Percentiles rank a stretch among this genome's conserved stretches.
Evolutionary conservation across 495 filamentous ascomycete species (phyloP).

Genomic region (Aspergillus ostianus): DNA sequence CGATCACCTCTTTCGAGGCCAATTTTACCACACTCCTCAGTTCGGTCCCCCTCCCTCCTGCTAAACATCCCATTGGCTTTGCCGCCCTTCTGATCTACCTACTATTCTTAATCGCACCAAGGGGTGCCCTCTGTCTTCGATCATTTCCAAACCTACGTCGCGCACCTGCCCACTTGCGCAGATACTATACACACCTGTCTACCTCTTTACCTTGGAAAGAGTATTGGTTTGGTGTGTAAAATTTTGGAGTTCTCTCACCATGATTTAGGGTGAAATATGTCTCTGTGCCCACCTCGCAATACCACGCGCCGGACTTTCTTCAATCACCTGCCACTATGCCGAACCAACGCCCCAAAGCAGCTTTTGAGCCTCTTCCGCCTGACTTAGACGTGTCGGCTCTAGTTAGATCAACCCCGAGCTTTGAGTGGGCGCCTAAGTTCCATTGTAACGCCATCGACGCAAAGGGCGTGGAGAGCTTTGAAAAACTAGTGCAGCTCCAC

Average conservation of each 20-base stretch:
- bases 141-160: background rate
- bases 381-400: conserved; percentile 71
- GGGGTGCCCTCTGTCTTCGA: background rate
- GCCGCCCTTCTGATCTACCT: background rate
- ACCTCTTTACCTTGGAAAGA: background rate
- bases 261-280: background rate
- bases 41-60: too few species aligned
- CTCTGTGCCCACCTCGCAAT: background rate
- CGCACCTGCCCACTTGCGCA: background rate
- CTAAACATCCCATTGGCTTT: too few species aligned
- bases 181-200: too few species aligned
- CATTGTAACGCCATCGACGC: conserved; percentile 69
- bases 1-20: too few species aligned
- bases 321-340: conserved; percentile 53
- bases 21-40: too few species aligned
- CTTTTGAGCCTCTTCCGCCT: conserved; percentile 82
- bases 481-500: conserved; percentile 73
- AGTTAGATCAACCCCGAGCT: conserved; percentile 75
- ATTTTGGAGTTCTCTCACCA: background rate
- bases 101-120: background rate
- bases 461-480: conserved; percentile 70
- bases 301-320: background rate
- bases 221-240: background rate
- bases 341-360: conserved; percentile 59
- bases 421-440: conserved; percentile 76